Base-by-base conservation (phyloP, 2,329 filamentous ascomycete genomes). In the Penicillium palitans region DNA sequence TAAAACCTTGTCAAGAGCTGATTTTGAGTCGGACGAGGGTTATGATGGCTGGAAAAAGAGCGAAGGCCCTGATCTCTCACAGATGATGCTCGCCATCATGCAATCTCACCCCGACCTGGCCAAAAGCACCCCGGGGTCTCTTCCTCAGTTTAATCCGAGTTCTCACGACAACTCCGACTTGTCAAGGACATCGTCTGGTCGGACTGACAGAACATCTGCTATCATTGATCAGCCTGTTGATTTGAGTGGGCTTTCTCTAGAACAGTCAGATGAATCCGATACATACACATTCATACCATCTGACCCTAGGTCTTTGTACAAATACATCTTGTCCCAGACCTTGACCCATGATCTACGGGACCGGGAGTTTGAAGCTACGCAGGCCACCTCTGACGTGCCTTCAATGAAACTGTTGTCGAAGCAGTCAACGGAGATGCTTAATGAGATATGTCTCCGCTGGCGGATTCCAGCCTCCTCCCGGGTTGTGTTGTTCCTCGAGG, bases 61-160 rank as follows among this genome's bases (percentile, higher is more conserved):
- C n/a, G 95, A 99, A 74, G 84, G 85, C 3, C 89, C 90, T 13
- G 91, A 96, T 66, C 79, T 99, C 42, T 95, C 92, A 6, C 90
- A 95, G 66, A 92, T 98, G 86, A 95, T 99, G 82, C 82, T 96
- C 67, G 90, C 93, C 39, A 91, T 99, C 62, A 80, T 98, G 41
- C 91, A 90, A 60, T 89, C 89, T 6, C 91, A 90, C 66, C 93
- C 93, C 4, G 90, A 93, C 64, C 81, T 98, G 52, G 89, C 91
- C 50, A 96, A 92, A 71, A 88, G 84, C 62, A 87, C 89, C 4
- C 84, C 87, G 1, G 81, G 80, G 31, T 78, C 81, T 13, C 78
- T 90, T 51, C 86, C 84, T 41, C 80, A 87, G 54, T 80, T 83
- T 74, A 81, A 81, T 68, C 63, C 82, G 24, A 64, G 70, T 48